Evolutionary conservation across 352 stramenopile species (phyloP), one percentile per base, ranked within the genome.

Genomic region (Phytophthora hibernalis): DNA sequence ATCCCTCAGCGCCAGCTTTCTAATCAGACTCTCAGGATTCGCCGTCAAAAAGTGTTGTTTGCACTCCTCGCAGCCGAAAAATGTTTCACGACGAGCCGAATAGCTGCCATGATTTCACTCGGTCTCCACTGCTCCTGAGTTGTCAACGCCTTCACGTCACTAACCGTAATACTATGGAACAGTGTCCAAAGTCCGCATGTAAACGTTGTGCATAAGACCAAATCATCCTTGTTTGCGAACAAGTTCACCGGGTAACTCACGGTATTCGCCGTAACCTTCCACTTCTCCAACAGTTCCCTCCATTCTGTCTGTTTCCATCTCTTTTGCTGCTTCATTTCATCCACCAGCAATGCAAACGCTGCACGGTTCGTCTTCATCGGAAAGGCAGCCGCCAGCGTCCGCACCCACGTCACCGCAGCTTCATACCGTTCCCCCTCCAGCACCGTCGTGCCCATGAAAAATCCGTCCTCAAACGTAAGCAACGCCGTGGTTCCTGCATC

Each of bases 31-130:
- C 49, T 77, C 67, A 1, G 83, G 81, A 62, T 92, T 93, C 24
- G 81, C 83, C 9, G 71, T 61, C 2, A 92, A 37, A 40, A 95
- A 93, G 60, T 93, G 84, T 24, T 77, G 74, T 1, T 77, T 80
- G 60, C 84, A 95, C 21, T 84, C 68, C 65, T 90, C 82, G 31
- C 86, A 95, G 11, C 84, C 86, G 28, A 95, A 95, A 95, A 93
- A 59, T 93, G 65, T 44, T 76, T 70, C 1, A 95, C 76, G 38
- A 91, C 89, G 35, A 84, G 69, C 18, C 82, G 86, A 37, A 95
- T 90, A 12, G 77, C 77, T 3, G 58, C 35, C n/a, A 82, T 78
- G 21, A 88, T 61, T 28, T 87, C 70, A 54, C 79, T 89, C 10
- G 80, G 80, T 52, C 76, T 81, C 24, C 81, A 58, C 11, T 56